Evolutionary conservation across 768 basidiomycete species (phyloP).

Genomic region (Podaxis sp.): DNA sequence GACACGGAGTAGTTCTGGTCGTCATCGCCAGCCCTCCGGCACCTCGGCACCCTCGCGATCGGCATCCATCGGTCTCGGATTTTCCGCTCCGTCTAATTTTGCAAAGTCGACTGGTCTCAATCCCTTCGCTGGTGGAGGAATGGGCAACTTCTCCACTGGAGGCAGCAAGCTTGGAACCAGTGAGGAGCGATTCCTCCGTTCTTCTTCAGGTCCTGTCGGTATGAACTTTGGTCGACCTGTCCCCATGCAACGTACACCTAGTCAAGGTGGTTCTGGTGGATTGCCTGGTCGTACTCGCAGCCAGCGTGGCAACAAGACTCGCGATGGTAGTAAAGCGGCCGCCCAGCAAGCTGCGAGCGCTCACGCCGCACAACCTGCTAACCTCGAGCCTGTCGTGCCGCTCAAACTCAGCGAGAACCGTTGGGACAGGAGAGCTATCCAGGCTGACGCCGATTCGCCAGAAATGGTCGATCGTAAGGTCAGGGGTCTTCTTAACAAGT

Average conservation of each 20-base stretch:
- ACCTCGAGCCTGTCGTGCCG: conserved; percentile 71
- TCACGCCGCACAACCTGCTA: conserved; percentile 15
- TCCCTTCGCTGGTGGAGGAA: conserved; percentile 28
- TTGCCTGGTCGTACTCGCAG: conserved; percentile 65
- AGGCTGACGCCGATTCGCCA: conserved; percentile 63
- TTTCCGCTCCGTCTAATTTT: conserved; percentile 36
- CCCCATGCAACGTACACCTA: conserved; percentile 67
- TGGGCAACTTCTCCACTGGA: conserved; percentile 66
- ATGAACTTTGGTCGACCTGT: conserved; percentile 54
- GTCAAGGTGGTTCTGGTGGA: conserved; percentile 56
- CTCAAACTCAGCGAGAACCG: conserved; percentile 79
- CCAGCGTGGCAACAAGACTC: conserved; percentile 82
- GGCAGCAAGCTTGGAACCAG: conserved; percentile 55
- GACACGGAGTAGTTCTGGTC: conserved; percentile 63
- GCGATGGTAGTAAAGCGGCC: conserved; percentile 46
- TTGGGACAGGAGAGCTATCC: conserved; percentile 64
- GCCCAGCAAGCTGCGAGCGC: conserved; percentile 29
- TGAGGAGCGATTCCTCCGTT: conserved; percentile 67
- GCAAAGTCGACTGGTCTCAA: conserved; percentile 46
- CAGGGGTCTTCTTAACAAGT: conserved; percentile 88
- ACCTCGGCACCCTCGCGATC: conserved; percentile 43
- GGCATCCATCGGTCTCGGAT: conserved; percentile 42
- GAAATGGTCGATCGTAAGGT: conserved; percentile 93
- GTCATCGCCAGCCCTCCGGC: conserved; percentile 45
- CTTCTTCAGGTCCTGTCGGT: conserved; percentile 51